Conservation (phyloP, 2,329 filamentous ascomycete species). For the Anthostomella pinea region DNA sequence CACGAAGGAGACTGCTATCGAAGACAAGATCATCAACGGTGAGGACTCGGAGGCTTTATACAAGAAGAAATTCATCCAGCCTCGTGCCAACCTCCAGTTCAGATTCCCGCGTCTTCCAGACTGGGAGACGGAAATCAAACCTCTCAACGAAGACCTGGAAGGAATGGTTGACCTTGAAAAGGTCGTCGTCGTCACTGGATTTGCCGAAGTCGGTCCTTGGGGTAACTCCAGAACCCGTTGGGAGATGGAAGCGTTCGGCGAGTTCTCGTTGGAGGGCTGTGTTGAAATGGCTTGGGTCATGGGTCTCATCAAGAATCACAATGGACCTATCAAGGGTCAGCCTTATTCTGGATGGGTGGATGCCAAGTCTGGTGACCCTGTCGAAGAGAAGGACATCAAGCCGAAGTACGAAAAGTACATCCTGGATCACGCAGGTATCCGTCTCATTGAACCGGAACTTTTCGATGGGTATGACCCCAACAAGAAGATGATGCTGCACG, state of each 20-base stretch:
- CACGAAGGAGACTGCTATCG: conserved; percentile 90
- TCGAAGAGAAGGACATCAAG: conserved; percentile 98
- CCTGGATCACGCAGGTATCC: conserved; percentile 93
- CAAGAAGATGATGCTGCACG: conserved; percentile 97
- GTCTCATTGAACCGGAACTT: conserved; percentile 93
- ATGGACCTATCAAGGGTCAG: conserved; percentile 92
- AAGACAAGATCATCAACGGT: conserved; percentile 96
- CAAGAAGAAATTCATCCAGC: conserved; percentile 90
- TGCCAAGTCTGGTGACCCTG: conserved; percentile 86
- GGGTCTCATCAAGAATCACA: conserved; percentile 98
- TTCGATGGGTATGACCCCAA: conserved; percentile 97
- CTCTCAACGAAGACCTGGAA: conserved; percentile 83
- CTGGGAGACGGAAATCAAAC: conserved; percentile 87
- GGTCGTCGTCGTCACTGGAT: conserved; percentile 95
- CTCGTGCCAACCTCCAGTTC: conserved; percentile 96
- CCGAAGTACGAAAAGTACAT: conserved; percentile 96
- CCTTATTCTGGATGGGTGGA: conserved; percentile 97
- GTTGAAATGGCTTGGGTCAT: conserved; percentile 99
- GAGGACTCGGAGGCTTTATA: conserved; percentile 89
- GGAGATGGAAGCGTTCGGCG: conserved; percentile 98
- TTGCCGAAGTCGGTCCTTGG: conserved; percentile 95
- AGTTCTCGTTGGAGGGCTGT: conserved; percentile 96
- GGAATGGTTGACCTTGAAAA: conserved; percentile 99
- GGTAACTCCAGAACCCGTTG: conserved; percentile 96
- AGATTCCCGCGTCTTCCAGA: conserved; percentile 88